Base-by-base conservation (phyloP, 768 basidiomycete species). In the Sporobolomyces phaffii region DNA sequence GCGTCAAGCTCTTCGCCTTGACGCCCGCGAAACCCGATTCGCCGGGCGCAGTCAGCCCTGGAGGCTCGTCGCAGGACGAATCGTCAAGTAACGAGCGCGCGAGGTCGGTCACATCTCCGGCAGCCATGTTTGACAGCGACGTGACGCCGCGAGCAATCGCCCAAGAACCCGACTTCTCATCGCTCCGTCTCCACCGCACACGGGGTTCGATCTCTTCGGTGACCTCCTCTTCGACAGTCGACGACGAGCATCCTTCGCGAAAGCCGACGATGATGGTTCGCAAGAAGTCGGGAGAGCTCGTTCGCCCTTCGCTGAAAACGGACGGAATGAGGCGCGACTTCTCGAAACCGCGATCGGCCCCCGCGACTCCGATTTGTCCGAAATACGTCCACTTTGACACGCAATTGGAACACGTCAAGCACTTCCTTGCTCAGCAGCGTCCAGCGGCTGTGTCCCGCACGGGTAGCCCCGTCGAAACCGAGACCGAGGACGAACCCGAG, bases 331-430 rank as follows among this genome's bases (percentile, higher is more conserved):
- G 54, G 28, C 61, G 67, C 73, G 84, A 86, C 79, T 68, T 62
- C 9, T 41, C 68, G 72, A 34, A 60, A 69, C 56, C 62, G 1
- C 66, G 78, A 48, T 90, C 88, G 77, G 88, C 86, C 63, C 94
- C 94, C 0, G 81, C 79, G 4, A 92, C 91, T 4, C 93, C 93
- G 0, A 72, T 83, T 7, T 81, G 81, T 43, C 79, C 84, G 69
- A 93, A 96, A 77, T 86, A 85, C 29, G 94, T 99, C 13, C 91
- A 96, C 75, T 99, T 99, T 68, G 90, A 94, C 78, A 77, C 86
- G 8, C 85, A 92, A 75, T 84, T 97, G 59, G 94, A 96, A 77
- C 89, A 91, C 62, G 89, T 98, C 68, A 93, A 93, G 78, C 83
- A 93, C 51, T 98, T 98, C 81, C 81, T 93, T 62, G 87, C 93